Conservation (phyloP, 2,329 filamentous ascomycete species). For the Paecilomyces dactylethromorphus region DNA sequence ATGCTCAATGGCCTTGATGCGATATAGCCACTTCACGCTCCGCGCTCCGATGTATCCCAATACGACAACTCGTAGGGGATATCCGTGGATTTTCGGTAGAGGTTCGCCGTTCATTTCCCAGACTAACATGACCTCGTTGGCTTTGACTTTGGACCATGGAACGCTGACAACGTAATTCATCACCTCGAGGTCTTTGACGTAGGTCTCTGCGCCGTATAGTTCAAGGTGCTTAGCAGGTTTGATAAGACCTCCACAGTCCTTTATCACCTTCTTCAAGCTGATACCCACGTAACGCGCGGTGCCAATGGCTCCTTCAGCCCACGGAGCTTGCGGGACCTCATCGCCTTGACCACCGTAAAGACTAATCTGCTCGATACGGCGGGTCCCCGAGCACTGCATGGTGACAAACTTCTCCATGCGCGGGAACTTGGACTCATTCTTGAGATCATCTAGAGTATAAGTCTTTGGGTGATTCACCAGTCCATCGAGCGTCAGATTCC, state of each 20-base stretch:
- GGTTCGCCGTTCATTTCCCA: slow-evolving; percentile 67
- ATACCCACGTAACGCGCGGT: slow-evolving; percentile 59
- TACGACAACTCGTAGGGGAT: slow-evolving; percentile 56
- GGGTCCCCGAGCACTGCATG: slow-evolving; percentile 63
- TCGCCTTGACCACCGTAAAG: slow-evolving; percentile 62
- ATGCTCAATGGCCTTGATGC: slow-evolving; percentile 53
- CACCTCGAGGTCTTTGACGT: slow-evolving; percentile 61
- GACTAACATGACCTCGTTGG: slow-evolving; percentile 59
- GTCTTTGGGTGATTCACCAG: slow-evolving; percentile 53
- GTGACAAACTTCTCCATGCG: slow-evolving; percentile 54
- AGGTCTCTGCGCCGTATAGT: slow-evolving; percentile 64
- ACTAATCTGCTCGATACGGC: slow-evolving; percentile 62
- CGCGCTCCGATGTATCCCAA: slow-evolving; percentile 62
- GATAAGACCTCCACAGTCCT: slow-evolving; percentile 58
- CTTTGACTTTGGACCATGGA: slow-evolving; percentile 61
- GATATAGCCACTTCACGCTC: slow-evolving; percentile 59
- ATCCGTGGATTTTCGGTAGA: slow-evolving; percentile 60
- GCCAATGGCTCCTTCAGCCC: slow-evolving; percentile 63
- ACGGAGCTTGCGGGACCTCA: slow-evolving; percentile 45
- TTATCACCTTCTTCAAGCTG: slow-evolving; percentile 63
- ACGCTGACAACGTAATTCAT: slow-evolving; percentile 64
- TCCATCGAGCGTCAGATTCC: slow-evolving; percentile 51
- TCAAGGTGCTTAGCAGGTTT: slow-evolving; percentile 56
- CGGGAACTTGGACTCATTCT: slow-evolving; percentile 55
- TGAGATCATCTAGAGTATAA: slow-evolving; percentile 54